Evolutionary conservation across 1,284 basidiomycete genomes (phyloP).

Genomic region (Puccinia triticina): DNA sequence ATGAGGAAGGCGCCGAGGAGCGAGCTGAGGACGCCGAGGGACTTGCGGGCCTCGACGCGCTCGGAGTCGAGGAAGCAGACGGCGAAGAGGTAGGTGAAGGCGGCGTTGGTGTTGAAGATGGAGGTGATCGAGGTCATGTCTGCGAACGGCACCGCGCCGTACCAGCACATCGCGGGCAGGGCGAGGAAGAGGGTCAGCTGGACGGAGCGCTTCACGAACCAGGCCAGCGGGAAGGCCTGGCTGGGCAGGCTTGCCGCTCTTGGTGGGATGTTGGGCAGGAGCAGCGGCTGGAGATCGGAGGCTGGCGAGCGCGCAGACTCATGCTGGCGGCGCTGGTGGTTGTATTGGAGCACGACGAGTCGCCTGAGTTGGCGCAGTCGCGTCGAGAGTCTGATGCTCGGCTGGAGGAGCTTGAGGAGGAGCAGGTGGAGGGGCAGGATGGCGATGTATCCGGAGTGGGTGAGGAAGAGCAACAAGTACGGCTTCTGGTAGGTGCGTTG

Average conservation of each 20-base stretch:
- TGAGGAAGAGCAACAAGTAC: slow-evolving; percentile 27
- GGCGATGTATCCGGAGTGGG: slow-evolving; percentile 25
- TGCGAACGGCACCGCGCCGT: slow-evolving; percentile 4
- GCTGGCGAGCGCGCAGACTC: neutral
- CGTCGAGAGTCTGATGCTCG: neutral
- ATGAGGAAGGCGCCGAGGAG: slow-evolving; percentile 17
- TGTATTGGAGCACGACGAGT: neutral
- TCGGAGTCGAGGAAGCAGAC: neutral
- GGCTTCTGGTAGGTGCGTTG: slow-evolving; percentile 38
- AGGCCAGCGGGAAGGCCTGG: neutral
- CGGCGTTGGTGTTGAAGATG: slow-evolving; percentile 38
- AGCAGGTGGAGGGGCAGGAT: slow-evolving; percentile 35
- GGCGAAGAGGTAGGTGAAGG: slow-evolving; percentile 25
- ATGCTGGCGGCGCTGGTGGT: neutral
- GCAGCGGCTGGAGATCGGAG: neutral
- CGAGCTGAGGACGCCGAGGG: slow-evolving; percentile 7
- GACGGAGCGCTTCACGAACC: slow-evolving; percentile 7
- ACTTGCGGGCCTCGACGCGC: neutral
- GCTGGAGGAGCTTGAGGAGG: neutral
- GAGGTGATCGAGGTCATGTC: slow-evolving; percentile 34
- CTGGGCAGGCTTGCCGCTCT: too few species aligned
- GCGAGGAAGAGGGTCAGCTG: slow-evolving; percentile 27
- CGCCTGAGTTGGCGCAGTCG: neutral
- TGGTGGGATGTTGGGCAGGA: neutral
- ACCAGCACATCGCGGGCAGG: slow-evolving; percentile 32